A percentile compares a stretch with the other conserved stretches of the same genome.
Evolutionary conservation across 768 basidiomycete species (phyloP).

Genomic region (Chiua virens): DNA sequence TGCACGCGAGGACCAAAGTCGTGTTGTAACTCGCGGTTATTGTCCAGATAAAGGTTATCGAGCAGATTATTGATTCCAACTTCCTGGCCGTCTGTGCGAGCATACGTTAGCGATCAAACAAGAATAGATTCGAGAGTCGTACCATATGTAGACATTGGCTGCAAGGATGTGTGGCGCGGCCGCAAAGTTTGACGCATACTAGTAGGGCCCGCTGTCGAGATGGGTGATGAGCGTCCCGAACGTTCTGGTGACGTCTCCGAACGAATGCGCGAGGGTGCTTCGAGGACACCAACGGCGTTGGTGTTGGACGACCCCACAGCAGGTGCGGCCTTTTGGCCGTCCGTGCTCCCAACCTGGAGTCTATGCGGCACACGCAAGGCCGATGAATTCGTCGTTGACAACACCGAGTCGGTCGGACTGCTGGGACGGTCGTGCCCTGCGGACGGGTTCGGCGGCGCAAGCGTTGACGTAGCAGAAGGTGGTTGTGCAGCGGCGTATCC

Average conservation of each 20-base stretch:
- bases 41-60: constrained; percentile 88
- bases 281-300: constrained; percentile 80
- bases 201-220: constrained; percentile 59
- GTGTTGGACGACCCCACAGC: constrained; percentile 84
- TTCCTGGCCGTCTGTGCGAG: constrained; percentile 78
- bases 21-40: constrained; percentile 77
- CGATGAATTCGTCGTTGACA: constrained; percentile 69
- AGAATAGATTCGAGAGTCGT: constrained; percentile 10
- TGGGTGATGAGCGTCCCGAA: constrained; percentile 80
- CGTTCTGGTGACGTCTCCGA: constrained; percentile 66
- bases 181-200: constrained; percentile 47
- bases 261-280: constrained; percentile 68
- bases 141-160: constrained; percentile 76
- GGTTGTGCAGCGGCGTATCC: constrained; percentile 22
- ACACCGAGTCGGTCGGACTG: constrained; percentile 82
- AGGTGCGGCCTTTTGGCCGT: constrained; percentile 85
- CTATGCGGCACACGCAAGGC: constrained; percentile 57
- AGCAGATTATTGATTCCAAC: constrained; percentile 85
- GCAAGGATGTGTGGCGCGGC: constrained; percentile 49
- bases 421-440: constrained; percentile 51
- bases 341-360: constrained; percentile 68
- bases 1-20: constrained; percentile 92
- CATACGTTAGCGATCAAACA: constrained; percentile 1
- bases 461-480: constrained; percentile 6
- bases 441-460: constrained; percentile 24